Evolutionary conservation across 345 rosid genomes (phyloP).

Genomic region (Atalantia buxifolia): DNA sequence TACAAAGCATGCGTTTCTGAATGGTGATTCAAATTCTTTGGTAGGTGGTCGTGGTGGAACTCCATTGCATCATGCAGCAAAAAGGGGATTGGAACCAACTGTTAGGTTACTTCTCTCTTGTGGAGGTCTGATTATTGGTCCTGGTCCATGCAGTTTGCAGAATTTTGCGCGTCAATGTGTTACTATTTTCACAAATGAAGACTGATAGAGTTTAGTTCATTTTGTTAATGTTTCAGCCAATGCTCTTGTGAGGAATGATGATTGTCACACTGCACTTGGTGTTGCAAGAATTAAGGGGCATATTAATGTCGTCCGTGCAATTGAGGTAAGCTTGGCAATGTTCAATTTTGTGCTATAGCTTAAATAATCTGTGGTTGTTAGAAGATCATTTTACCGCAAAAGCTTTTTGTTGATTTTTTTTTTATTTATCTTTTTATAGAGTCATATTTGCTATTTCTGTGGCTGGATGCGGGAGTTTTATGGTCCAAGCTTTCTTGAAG

Average conservation of each 20-base stretch:
- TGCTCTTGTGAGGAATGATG: conserved; percentile 47
- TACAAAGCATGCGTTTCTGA: not conserved
- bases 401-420: not conserved
- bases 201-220: conserved; percentile 9
- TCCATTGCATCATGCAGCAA: conserved; percentile 58
- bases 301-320: conserved; percentile 36
- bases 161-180: not conserved
- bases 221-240: conserved; percentile 38
- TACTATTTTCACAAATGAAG: not conserved
- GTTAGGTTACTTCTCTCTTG: conserved; percentile 44
- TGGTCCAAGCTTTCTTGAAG: conserved; percentile 54
- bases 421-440: conserved; percentile 26
- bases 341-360: not conserved
- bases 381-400: not conserved
- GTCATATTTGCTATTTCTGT: conserved; percentile 44
- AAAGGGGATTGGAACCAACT: conserved; percentile 42
- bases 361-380: not conserved
- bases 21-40: not conserved
- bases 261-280: conserved; percentile 48
- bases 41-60: conserved; percentile 51
- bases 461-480: conserved; percentile 50
- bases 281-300: conserved; percentile 48
- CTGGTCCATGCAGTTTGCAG: not conserved
- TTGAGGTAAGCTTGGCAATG: conserved; percentile 38
- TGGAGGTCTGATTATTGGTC: conserved; percentile 32